Conservation (phyloP, 106 monocot species). For the Dioscorea alata region DNA sequence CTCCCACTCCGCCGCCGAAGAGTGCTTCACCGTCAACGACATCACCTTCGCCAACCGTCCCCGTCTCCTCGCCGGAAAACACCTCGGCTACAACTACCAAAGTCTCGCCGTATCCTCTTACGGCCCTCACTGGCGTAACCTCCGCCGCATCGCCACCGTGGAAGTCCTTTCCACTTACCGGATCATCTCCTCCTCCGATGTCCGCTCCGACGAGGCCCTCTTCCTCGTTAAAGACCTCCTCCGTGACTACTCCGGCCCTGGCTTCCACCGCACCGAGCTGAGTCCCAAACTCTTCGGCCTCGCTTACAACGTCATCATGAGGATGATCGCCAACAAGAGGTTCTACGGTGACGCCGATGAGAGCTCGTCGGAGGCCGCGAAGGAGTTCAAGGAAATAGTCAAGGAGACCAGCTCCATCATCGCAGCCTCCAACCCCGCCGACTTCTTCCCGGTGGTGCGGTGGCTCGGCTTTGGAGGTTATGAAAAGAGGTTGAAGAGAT, state of each 20-base stretch:
- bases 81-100: slow-evolving; percentile 2
- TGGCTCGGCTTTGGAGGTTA: slow-evolving; percentile 2
- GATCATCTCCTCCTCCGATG: not conserved
- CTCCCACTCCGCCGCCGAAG: slow-evolving; percentile 1
- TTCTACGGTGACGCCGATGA: slow-evolving; percentile 2
- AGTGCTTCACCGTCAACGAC: slow-evolving; percentile 14
- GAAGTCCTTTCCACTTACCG: not conserved
- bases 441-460: slow-evolving; percentile 4
- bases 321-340: slow-evolving; percentile 2
- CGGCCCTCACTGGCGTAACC: slow-evolving; percentile 14
- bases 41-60: slow-evolving; percentile 16
- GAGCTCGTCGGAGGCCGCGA: not conserved
- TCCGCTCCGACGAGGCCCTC: slow-evolving; percentile 2
- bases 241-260: not conserved
- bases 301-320: slow-evolving; percentile 3
- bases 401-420: not conserved
- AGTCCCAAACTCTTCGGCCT: not conserved
- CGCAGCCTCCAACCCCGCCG: slow-evolving; percentile 1
- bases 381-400: not conserved
- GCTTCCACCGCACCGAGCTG: slow-evolving; percentile 1
- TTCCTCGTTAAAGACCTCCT: not conserved
- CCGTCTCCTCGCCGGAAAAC: not conserved
- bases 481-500: not conserved
- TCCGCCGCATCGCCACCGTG: slow-evolving; percentile 12
- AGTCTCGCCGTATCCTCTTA: not conserved